A percentile compares a stretch with the other conserved stretches of the same genome.
Evolutionary conservation across 257 asterid species (phyloP).

Genomic region (Solanum verrucosum): DNA sequence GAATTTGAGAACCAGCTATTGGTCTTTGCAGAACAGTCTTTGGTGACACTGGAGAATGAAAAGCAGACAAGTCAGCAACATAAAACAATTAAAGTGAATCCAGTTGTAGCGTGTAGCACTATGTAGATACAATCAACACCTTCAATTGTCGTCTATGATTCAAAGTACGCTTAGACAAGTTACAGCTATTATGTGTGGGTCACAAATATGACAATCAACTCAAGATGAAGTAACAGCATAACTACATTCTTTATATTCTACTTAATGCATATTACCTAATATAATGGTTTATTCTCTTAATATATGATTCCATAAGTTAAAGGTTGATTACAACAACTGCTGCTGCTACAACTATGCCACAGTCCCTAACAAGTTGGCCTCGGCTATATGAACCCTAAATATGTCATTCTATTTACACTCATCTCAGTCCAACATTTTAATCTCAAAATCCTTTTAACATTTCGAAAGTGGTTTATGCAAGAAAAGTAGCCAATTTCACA

Average conservation of each 20-base stretch:
- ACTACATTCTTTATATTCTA: not conserved
- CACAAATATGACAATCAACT: not conserved
- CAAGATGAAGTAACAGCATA: not conserved
- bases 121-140: not conserved
- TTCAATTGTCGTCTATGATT: not conserved
- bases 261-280: not conserved
- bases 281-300: not conserved
- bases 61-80: not conserved
- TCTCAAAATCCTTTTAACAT: not conserved
- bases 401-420: not conserved
- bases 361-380: not conserved
- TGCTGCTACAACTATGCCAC: not conserved
- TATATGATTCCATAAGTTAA: not conserved
- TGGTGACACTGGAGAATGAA: slow-evolving; percentile 41
- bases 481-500: not conserved
- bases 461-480: not conserved
- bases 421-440: not conserved
- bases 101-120: not conserved
- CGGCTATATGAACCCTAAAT: not conserved
- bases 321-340: not conserved
- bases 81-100: not conserved
- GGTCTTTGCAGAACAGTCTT: slow-evolving; percentile 63
- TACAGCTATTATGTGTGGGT: not conserved
- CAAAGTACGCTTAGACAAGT: not conserved
- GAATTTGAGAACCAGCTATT: slow-evolving; percentile 79